phyloP scores from a whole-genome alignment of 2,329 filamentous ascomycete genomes.

The Fusarium sp. region DNA sequence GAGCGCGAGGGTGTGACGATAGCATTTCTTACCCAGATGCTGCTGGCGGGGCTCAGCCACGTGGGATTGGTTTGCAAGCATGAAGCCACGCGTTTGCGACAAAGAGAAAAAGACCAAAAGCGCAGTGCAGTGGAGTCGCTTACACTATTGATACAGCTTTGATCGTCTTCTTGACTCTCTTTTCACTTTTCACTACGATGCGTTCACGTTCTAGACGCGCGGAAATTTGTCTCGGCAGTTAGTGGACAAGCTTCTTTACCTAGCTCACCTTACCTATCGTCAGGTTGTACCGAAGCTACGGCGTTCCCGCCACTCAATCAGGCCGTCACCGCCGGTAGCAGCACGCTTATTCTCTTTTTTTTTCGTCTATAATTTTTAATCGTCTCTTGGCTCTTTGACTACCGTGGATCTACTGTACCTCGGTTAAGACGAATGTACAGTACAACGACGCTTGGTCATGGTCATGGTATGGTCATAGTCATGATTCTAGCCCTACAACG shows the following conservation, averaged over 20 bases:
- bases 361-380: background rate
- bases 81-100: conserved; percentile 43
- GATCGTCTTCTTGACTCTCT: background rate
- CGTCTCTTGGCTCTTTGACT: background rate
- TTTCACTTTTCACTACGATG: background rate
- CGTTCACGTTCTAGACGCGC: conserved; percentile 30
- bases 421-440: background rate
- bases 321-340: conserved; percentile 3
- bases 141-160: conserved; percentile 8
- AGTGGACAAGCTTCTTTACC: conserved; percentile 17
- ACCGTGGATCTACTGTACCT: background rate
- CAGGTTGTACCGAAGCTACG: conserved; percentile 7
- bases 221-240: conserved; percentile 19
- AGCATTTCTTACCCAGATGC: conserved; percentile 1
- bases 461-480: background rate
- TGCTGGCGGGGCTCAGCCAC: conserved; percentile 44
- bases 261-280: background rate
- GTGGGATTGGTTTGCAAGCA: conserved; percentile 45
- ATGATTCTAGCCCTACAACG: background rate
- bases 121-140: conserved; percentile 41
- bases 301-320: background rate
- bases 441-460: conserved; percentile 12
- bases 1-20: conserved; percentile 31
- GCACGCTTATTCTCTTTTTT: background rate
- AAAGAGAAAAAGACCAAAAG: conserved; percentile 38